These are phyloP conservation scores for Diaporthe citri DNA, from an alignment of 2,329 filamentous ascomycete species.

Conservation along the genomic window DNA sequence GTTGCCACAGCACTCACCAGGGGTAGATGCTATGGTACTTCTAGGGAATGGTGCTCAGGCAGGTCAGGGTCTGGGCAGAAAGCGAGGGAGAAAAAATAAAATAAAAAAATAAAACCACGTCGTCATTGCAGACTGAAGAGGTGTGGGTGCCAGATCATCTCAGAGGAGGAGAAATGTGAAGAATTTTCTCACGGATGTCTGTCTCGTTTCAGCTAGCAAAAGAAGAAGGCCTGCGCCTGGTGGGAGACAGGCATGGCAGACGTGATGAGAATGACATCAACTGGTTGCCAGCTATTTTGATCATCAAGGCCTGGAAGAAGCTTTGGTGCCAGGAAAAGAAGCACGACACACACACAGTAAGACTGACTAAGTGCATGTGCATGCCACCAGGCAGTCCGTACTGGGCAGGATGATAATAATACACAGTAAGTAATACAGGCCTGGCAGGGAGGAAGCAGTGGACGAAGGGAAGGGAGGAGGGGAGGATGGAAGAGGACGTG, in stretches of 20 bases:
- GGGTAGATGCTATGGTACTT: background rate
- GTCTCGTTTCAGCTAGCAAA: slow-evolving; percentile 20
- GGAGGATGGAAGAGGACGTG: background rate
- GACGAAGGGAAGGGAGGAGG: background rate
- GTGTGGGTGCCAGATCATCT: slow-evolving; percentile 12
- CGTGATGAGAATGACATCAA: slow-evolving; percentile 20
- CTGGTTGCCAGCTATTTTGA: background rate
- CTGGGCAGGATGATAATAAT: too few relatives aligned
- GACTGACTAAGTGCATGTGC: slow-evolving; percentile 19
- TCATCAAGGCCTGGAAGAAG: background rate
- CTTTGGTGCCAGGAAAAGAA: slow-evolving; percentile 13
- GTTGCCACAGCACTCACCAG: background rate
- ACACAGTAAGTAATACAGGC: background rate
- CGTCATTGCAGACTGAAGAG: background rate
- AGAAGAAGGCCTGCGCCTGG: background rate
- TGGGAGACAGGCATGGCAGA: background rate
- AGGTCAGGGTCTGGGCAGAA: background rate
- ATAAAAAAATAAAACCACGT: background rate
- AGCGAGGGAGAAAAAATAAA: background rate
- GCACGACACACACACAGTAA: background rate
- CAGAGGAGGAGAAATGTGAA: slow-evolving; percentile 23
- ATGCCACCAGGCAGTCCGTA: background rate
- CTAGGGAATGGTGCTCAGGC: background rate
- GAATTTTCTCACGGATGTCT: background rate
- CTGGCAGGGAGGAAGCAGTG: background rate